phyloP scores from a whole-genome alignment of 2,329 filamentous ascomycete genomes.

The Apiospora marii region DNA sequence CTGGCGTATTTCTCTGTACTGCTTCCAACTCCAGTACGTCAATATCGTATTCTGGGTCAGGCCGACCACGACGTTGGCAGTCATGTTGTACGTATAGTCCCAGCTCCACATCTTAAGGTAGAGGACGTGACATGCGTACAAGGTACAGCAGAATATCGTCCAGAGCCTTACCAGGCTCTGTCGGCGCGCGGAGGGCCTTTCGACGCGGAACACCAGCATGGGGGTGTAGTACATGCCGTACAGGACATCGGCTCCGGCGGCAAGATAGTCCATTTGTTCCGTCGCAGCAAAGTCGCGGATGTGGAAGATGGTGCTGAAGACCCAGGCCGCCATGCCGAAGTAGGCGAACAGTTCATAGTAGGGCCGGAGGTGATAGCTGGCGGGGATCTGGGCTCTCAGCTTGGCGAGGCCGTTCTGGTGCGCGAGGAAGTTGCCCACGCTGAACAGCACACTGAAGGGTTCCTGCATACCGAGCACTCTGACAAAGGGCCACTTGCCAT shows the following conservation, averaged over 20 bases:
- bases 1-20: slow-evolving; percentile 75
- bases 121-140: slow-evolving; percentile 80
- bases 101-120: slow-evolving; percentile 88
- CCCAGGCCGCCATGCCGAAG: slow-evolving; percentile 84
- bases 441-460: slow-evolving; percentile 92
- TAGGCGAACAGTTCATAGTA: slow-evolving; percentile 85
- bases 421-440: slow-evolving; percentile 86
- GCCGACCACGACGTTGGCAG: slow-evolving; percentile 86
- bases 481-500: slow-evolving; percentile 98
- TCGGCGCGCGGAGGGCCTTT: slow-evolving; percentile 58
- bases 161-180: slow-evolving; percentile 71
- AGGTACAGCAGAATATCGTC: slow-evolving; percentile 73
- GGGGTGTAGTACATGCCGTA: slow-evolving; percentile 90
- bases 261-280: slow-evolving; percentile 97
- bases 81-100: slow-evolving; percentile 99
- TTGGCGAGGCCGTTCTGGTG: slow-evolving; percentile 80
- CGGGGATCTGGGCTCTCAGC: slow-evolving; percentile 74
- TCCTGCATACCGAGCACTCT: slow-evolving; percentile 94
- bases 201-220: slow-evolving; percentile 84
- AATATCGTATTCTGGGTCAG: slow-evolving; percentile 83
- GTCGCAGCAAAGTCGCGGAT: slow-evolving; percentile 85
- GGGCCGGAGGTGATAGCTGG: slow-evolving; percentile 75
- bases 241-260: slow-evolving; percentile 85
- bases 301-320: slow-evolving; percentile 91
- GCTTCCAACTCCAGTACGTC: slow-evolving; percentile 80